Conservation (phyloP, 1,139 yeast genomes). For the Yamadazyma sp. region DNA sequence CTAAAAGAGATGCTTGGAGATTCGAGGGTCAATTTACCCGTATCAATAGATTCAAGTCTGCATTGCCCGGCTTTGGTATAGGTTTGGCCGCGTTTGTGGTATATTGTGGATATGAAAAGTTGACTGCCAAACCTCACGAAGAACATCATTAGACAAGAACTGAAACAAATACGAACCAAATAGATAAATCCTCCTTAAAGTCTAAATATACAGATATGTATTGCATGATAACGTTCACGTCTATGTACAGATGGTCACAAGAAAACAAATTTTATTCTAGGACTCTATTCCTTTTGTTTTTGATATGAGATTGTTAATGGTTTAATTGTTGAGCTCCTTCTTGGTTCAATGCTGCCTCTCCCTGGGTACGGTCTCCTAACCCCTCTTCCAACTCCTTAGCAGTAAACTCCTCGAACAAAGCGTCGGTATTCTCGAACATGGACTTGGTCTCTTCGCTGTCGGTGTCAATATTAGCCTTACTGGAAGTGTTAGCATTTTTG, state of each 20-base stretch:
- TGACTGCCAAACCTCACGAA: slow-evolving; percentile 33
- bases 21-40: slow-evolving; percentile 80
- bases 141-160: slow-evolving; percentile 25
- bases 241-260: slow-evolving; percentile 4
- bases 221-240: slow-evolving; percentile 3
- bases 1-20: slow-evolving; percentile 88
- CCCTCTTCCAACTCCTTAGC: slow-evolving; percentile 6
- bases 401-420: neutral
- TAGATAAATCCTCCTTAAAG: neutral
- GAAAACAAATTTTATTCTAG: neutral
- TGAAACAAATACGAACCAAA: too few relatives aligned
- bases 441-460: slow-evolving; percentile 26
- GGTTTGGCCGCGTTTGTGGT: slow-evolving; percentile 76
- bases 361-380: too few relatives aligned
- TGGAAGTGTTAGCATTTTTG: slow-evolving; percentile 42
- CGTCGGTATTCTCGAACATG: slow-evolving; percentile 28
- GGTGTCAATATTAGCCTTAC: slow-evolving; percentile 24
- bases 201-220: slow-evolving; percentile 4
- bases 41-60: slow-evolving; percentile 63
- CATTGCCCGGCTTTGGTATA: slow-evolving; percentile 83
- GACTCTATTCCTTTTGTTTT: too few relatives aligned
- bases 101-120: slow-evolving; percentile 64
- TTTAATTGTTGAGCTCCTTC: too few relatives aligned
- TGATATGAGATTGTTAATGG: too few relatives aligned
- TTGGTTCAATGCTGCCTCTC: neutral